Percentiles rank a stretch among this genome's conserved stretches.
Evolutionary conservation across 2,329 filamentous ascomycete genomes (phyloP).

Genomic region (Clonostachys sp.): DNA sequence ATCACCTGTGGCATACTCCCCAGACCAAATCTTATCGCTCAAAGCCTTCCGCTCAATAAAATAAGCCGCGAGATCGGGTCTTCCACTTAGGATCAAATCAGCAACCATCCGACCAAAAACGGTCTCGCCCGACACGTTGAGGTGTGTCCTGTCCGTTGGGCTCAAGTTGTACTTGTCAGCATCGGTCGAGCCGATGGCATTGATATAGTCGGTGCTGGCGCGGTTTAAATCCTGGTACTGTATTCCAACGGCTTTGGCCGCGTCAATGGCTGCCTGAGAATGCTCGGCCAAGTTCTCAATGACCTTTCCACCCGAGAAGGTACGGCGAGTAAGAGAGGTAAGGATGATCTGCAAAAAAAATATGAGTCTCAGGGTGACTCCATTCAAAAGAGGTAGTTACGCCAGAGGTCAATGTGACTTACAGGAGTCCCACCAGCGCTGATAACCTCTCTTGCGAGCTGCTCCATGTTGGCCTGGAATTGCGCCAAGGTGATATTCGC

Average conservation of each 20-base stretch:
- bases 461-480: slow-evolving; percentile 45
- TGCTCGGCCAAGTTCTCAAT: slow-evolving; percentile 40
- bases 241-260: slow-evolving; percentile 31
- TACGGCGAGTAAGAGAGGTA: slow-evolving; percentile 49
- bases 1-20: too few relatives aligned
- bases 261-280: slow-evolving; percentile 36
- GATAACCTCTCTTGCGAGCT: slow-evolving; percentile 35
- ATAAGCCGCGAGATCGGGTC: slow-evolving; percentile 12
- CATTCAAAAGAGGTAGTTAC: too few relatives aligned
- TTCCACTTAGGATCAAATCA: slow-evolving; percentile 34
- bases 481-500: slow-evolving; percentile 37
- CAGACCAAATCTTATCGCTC: slow-evolving; percentile 17
- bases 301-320: slow-evolving; percentile 24
- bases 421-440: slow-evolving; percentile 37
- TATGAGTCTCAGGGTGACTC: too few relatives aligned
- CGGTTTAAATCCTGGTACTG: slow-evolving; percentile 44
- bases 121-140: slow-evolving; percentile 45
- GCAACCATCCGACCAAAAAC: slow-evolving; percentile 56
- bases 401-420: slow-evolving; percentile 2
- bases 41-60: slow-evolving; percentile 21
- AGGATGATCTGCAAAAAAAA: slow-evolving; percentile 33
- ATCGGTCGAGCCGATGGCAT: slow-evolving; percentile 41
- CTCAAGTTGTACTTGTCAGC: slow-evolving; percentile 40
- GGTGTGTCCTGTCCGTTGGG: slow-evolving; percentile 47
- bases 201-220: slow-evolving; percentile 44